Evolutionary conservation across 495 filamentous ascomycete genomes (phyloP).

Genomic region (Penicillium bovifimosum): DNA sequence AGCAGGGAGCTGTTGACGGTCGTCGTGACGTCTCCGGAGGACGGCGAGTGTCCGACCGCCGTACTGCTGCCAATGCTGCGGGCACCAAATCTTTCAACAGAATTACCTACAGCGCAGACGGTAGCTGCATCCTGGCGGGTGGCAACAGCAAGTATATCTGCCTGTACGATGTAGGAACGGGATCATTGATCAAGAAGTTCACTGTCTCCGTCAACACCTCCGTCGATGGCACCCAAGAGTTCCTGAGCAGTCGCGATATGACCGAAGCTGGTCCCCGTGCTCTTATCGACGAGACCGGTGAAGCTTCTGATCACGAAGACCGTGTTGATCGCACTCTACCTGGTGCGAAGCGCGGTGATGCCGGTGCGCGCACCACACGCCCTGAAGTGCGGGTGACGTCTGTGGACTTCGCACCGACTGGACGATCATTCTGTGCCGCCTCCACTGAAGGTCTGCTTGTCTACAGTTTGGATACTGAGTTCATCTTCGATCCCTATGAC

Average conservation of each 20-base stretch:
- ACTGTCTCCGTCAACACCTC: constrained; percentile 92
- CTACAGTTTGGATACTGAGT: constrained; percentile 75
- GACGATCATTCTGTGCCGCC: constrained; percentile 87
- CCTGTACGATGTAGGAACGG: constrained; percentile 83
- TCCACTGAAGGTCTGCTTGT: constrained; percentile 91
- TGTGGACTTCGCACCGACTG: constrained; percentile 82
- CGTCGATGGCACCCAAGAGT: constrained; percentile 92
- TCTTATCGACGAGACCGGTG: constrained; percentile 79
- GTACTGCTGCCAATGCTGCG: constrained; percentile 82
- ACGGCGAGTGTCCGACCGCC: constrained; percentile 75
- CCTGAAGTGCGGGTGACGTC: constrained; percentile 83
- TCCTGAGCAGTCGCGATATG: constrained; percentile 82
- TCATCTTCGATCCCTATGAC: constrained; percentile 90
- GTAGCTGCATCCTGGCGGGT: constrained; percentile 79
- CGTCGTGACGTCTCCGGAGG: constrained; percentile 91
- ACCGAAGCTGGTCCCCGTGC: constrained; percentile 85
- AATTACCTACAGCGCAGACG: constrained; percentile 86
- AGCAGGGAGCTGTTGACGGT: constrained; percentile 75
- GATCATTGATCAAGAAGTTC: constrained; percentile 87
- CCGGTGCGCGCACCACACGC: constrained; percentile 63
- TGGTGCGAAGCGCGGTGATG: constrained; percentile 80
- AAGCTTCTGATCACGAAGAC: constrained; percentile 82
- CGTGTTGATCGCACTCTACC: constrained; percentile 81
- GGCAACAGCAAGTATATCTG: constrained; percentile 98
- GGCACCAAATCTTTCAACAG: constrained; percentile 87